Evolutionary conservation across 257 asterid genomes (phyloP), one percentile per base, ranked within the genome.

Genomic region (Nicotiana otophora): DNA sequence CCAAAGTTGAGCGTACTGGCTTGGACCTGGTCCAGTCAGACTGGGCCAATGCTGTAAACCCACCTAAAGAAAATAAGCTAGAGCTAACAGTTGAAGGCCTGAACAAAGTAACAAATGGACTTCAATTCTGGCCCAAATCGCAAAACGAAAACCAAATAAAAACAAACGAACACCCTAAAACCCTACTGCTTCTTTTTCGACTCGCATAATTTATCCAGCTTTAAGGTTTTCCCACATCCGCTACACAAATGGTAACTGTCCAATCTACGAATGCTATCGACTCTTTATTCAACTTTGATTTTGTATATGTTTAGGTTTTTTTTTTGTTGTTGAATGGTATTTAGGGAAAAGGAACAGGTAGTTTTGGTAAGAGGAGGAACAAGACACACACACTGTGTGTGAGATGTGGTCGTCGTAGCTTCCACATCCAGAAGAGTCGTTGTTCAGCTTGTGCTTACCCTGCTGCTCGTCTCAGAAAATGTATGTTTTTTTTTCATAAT

Each of bases 351-450:
- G 83, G 83, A 28, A 81, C 83, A 14, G 83, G 83, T 8, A 81
- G 83, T 81, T 81, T 81, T 39, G 83, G 83, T 66, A 81, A 81
- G 55, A 55, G 83, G 67, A 81, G 83, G 83, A 81, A 81, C 64
- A 81, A 81, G 83, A 81, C 83, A 3, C 83, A 81, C 55, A 81
- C 83, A 51, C 83, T 81, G 51, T 81, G 83, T 51, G 83, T 79
- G 1, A n/a, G 82, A 60, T 79, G 82, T 17, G 82, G 82, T 28
- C 82, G 82, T 28, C 82, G 82, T 19, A 81, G 83, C 55, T 81
- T 81, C 78, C 83, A 81, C 10, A 48, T 81, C 39, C 83, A 81
- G 83, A 81, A 81, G 83, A 81, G 83, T 70, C 83, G 83, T 20
- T 81, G 83, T 51, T 81, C 83, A 4, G 78, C 83, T 66, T 81